Evolutionary conservation across 1,139 yeast genomes (phyloP).

Genomic region (Suhomyces bribrorum): DNA sequence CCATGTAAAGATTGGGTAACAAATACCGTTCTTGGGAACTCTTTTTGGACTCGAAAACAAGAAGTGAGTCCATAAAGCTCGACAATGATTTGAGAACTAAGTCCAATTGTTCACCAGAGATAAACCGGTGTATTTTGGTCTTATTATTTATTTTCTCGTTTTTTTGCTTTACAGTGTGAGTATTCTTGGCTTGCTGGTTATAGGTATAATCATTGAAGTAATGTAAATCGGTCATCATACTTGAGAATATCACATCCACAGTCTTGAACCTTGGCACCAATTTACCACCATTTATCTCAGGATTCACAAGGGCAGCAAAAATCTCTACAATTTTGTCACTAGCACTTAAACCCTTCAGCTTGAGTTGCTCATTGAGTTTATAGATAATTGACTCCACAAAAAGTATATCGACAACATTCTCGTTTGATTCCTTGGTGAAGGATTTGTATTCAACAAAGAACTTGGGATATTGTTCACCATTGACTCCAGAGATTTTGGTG

Average conservation of each 20-base stretch:
- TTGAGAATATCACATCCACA: constrained; percentile 31
- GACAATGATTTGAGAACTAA: constrained; percentile 17
- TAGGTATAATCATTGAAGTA: constrained; percentile 37
- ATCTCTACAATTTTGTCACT: constrained; percentile 26
- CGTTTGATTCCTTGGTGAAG: constrained; percentile 9
- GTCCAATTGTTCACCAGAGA: constrained; percentile 27
- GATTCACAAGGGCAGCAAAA: constrained; percentile 24
- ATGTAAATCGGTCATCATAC: constrained; percentile 36
- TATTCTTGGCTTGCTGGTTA: constrained; percentile 20
- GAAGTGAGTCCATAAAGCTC: constrained; percentile 24
- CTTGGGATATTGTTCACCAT: constrained; percentile 10
- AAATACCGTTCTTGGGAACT: constrained; percentile 16
- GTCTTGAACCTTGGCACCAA: constrained; percentile 29
- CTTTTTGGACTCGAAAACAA: constrained; percentile 21
- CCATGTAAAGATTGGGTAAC: constrained; percentile 25
- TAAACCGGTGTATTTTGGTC: constrained; percentile 24
- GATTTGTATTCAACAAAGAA: constrained; percentile 3
- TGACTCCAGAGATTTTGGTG: constrained; percentile 6
- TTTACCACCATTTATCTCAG: constrained; percentile 19
- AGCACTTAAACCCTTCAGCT: constrained; percentile 21
- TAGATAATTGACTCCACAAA: constrained; percentile 38
- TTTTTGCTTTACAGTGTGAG: constrained; percentile 5
- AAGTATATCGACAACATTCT: constrained; percentile 24
- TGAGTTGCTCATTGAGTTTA: constrained; percentile 31
- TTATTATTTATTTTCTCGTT: constrained; percentile 11